phyloP scores from a whole-genome alignment of 257 asterid genomes.

The Nicotiana attenuata region DNA sequence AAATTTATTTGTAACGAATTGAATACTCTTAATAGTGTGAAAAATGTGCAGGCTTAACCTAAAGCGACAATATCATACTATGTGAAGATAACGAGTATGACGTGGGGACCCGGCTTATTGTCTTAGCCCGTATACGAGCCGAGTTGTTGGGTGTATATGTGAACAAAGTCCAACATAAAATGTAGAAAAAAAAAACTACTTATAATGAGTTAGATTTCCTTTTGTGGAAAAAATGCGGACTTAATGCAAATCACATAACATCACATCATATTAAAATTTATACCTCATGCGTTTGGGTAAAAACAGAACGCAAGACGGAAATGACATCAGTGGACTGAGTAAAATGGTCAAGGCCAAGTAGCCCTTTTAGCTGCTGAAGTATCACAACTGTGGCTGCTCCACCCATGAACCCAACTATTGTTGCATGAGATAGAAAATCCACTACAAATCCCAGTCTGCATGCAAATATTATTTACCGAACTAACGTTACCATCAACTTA shows the following conservation, averaged over 20 bases:
- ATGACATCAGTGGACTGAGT: conserved; percentile 70
- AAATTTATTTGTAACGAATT: too few relatives aligned
- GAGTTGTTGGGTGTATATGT: too few relatives aligned
- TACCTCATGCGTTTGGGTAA: conserved; percentile 77
- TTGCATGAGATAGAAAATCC: conserved; percentile 96
- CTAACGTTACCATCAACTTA: background rate
- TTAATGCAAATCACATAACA: accelerated
- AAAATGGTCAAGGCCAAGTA: conserved; percentile 73
- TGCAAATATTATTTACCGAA: conserved; percentile 8
- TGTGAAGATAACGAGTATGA: too few relatives aligned
- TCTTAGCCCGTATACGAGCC: too few relatives aligned
- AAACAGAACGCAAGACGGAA: conserved; percentile 71
- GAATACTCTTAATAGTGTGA: too few relatives aligned
- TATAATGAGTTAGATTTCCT: too few relatives aligned
- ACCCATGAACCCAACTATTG: conserved; percentile 93
- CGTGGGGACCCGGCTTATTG: too few relatives aligned
- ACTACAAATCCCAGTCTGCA: conserved; percentile 88
- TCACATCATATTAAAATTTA: background rate
- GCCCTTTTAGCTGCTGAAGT: conserved; percentile 77
- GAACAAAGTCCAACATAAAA: too few relatives aligned
- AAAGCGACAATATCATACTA: too few relatives aligned
- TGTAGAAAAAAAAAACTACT: too few relatives aligned
- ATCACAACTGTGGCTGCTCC: conserved; percentile 95
- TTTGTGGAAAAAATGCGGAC: too few relatives aligned
- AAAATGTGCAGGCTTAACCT: too few relatives aligned